A percentile compares a stretch with the other conserved stretches of the same genome.
Conservation (phyloP, 73 alveolate genomes). For the Paramecium bursaria region DNA sequence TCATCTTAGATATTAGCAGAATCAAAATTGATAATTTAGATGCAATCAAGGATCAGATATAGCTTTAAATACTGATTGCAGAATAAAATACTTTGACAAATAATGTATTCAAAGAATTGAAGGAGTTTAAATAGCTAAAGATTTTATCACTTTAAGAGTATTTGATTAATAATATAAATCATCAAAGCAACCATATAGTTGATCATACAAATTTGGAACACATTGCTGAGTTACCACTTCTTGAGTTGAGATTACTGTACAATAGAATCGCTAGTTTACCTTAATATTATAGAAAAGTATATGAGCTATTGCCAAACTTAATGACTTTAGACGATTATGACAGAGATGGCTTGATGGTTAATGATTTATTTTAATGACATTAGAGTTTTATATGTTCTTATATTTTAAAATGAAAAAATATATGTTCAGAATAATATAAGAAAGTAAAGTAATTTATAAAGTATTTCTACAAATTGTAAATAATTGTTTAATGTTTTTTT, state of each 20-base stretch:
- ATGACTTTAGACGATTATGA: conserved; percentile 36
- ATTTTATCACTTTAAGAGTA: conserved; percentile 48
- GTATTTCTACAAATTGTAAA: too few relatives aligned
- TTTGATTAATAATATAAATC: neutral
- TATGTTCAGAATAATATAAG: too few relatives aligned
- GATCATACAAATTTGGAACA: neutral
- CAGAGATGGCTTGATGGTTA: neutral
- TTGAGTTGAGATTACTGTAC: conserved; percentile 23
- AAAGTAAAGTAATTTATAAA: too few relatives aligned
- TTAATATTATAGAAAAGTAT: conserved; percentile 11
- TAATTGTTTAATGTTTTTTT: too few relatives aligned
- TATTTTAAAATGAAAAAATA: too few relatives aligned
- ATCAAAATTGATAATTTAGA: conserved; percentile 16
- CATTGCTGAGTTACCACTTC: conserved; percentile 7
- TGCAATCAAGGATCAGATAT: neutral
- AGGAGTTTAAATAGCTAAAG: conserved; percentile 20
- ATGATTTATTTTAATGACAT: conserved; percentile 9
- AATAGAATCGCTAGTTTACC: neutral
- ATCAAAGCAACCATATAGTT: conserved; percentile 2
- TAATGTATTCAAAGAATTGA: conserved; percentile 31
- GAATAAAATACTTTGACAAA: conserved; percentile 19
- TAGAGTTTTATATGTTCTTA: too few relatives aligned
- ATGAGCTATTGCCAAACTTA: conserved; percentile 24
- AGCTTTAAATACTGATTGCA: conserved; percentile 41
- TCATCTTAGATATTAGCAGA: conserved; percentile 6